phyloP scores from a whole-genome alignment of 1,284 basidiomycete species.

The Ceratobasidium sp. region DNA sequence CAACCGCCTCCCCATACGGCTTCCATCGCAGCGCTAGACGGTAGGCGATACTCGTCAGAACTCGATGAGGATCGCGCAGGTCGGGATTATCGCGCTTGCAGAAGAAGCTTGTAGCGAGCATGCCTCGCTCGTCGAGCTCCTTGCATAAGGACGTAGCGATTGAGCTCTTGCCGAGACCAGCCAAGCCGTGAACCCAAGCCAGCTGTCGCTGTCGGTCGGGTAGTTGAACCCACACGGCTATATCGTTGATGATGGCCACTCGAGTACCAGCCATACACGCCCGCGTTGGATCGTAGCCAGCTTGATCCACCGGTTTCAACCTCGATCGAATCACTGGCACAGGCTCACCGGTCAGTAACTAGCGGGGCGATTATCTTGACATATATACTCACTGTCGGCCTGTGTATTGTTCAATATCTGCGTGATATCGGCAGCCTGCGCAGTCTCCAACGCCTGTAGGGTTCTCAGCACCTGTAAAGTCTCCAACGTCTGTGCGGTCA shows the following conservation, averaged over 20 bases:
- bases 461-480: too few species aligned
- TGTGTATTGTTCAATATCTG: too few species aligned
- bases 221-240: background rate
- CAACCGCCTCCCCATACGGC: slow-evolving; percentile 1
- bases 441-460: too few species aligned
- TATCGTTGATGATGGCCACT: background rate
- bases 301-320: background rate
- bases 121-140: slow-evolving; percentile 11
- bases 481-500: background rate
- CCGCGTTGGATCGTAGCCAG: background rate
- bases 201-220: background rate
- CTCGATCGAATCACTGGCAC: background rate
- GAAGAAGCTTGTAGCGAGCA: slow-evolving; percentile 55
- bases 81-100: slow-evolving; percentile 51
- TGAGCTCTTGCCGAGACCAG: slow-evolving; percentile 52
- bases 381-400: too few species aligned
- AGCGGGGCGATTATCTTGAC: too few species aligned
- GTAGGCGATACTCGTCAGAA: slow-evolving; percentile 32
- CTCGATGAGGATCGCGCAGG: slow-evolving; percentile 12
- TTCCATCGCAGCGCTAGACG: background rate
- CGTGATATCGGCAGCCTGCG: too few species aligned
- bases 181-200: slow-evolving; percentile 51
- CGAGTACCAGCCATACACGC: slow-evolving; percentile 9
- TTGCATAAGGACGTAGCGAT: slow-evolving; percentile 52
- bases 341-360: too few species aligned